Evolutionary conservation across 495 filamentous ascomycete species (phyloP).

Genomic region (Aspergillus sclerotiicarbonarius): DNA sequence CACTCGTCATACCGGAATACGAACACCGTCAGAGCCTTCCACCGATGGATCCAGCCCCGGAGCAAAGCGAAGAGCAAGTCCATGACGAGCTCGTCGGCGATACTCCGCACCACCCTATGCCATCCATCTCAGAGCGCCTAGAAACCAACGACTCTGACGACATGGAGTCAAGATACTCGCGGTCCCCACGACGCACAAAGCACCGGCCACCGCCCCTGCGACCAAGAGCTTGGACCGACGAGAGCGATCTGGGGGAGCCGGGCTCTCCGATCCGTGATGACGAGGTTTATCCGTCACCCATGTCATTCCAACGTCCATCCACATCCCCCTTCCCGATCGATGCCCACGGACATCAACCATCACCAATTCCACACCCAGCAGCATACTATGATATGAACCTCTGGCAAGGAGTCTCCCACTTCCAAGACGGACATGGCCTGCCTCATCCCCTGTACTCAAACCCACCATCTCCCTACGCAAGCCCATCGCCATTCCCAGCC

Average conservation of each 20-base stretch:
- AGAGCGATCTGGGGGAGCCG: conserved; percentile 36
- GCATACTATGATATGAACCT: background rate
- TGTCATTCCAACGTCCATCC: conserved; percentile 10
- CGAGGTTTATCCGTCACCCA: conserved; percentile 17
- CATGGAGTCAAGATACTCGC: conserved; percentile 10
- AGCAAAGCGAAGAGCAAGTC: conserved; percentile 9
- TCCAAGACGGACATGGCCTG: background rate
- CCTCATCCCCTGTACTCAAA: conserved; percentile 3
- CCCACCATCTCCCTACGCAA: background rate
- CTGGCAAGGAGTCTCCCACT: background rate
- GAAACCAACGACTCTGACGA: conserved; percentile 20
- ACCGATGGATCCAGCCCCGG: background rate
- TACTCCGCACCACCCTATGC: conserved; percentile 22
- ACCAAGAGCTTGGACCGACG: conserved; percentile 19
- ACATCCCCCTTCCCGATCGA: conserved; percentile 16
- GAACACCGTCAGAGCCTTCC: background rate
- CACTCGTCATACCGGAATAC: background rate
- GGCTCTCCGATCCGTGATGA: conserved; percentile 37
- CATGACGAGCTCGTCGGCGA: conserved; percentile 24
- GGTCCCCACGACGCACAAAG: conserved; percentile 8
- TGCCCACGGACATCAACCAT: background rate
- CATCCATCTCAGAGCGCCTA: conserved; percentile 29
- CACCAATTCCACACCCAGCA: background rate
- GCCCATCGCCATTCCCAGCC: background rate
- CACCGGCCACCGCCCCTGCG: conserved; percentile 21